Base-by-base conservation (phyloP, 2,329 filamentous ascomycete genomes). In the Rhynchosporium agropyri region DNA sequence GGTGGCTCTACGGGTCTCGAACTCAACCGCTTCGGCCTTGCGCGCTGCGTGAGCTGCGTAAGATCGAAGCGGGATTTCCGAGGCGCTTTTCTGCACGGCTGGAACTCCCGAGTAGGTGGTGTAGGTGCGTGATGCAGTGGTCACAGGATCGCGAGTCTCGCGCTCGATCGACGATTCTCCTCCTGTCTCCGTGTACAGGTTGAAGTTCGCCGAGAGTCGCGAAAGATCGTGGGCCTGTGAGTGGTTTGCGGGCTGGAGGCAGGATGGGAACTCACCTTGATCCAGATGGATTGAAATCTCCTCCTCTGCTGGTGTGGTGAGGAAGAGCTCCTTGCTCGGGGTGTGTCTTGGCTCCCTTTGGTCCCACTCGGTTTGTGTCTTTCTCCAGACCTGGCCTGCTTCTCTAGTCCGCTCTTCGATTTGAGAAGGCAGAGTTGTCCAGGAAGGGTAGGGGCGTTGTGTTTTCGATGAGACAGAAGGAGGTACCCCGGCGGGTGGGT, bases 321-420 rank as follows among this genome's bases (percentile, higher is more conserved):
- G 36, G 58, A 60, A 53, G 48, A 60, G 58, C 15, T 60, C 57
- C 13, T 51, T 26, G 4, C 20, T n/a, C 3, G 13, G 36, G 6
- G 10, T 26, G 28, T 57, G 40, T 13, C 10, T 9, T 36, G 43
- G 12, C 9, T 45, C 33, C 15, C 38, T 49, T 8, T 20, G n/a
- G 3, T 7, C 28, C 58, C 58, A 53, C 13, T 38, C 38, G 20
- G 46, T 28, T 15, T 60, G 20, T 20, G 36, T 36, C 36, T 42
- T 53, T 4, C 26, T 43, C 58, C 48, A 59, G n/a, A 29, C 48
- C 48, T 40, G 46, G 48, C 12, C 38, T 8, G 36, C 58, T 33
- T 36, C 46, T n/a, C 10, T 40, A 1, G 9, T 10, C 36, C 28
- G 36, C 58, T 53, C 46, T 13, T 10, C 36, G 20, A 31, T 15